Conservation (phyloP, 2,329 filamentous ascomycete genomes). For the Fusarium subglutinans region DNA sequence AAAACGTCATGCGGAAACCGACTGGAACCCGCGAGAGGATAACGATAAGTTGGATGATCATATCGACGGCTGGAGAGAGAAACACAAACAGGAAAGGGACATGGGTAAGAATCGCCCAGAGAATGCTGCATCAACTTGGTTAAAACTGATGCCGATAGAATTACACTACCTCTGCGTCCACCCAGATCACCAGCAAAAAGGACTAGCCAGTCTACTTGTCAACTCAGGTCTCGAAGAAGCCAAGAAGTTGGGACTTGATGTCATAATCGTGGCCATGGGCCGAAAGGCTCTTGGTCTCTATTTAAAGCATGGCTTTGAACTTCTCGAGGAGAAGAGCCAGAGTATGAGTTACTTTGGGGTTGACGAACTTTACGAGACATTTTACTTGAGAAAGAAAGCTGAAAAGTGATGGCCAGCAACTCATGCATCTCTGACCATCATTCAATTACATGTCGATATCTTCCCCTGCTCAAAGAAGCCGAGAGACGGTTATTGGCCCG, state of each 20-base stretch:
- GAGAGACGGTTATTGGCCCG: not conserved
- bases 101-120: constrained; percentile 1
- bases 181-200: constrained; percentile 32
- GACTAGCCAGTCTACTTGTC: constrained; percentile 36
- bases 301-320: constrained; percentile 30
- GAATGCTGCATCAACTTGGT: accelerated
- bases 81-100: constrained; percentile 10
- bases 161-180: constrained; percentile 38
- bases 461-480: not conserved
- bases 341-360: constrained; percentile 4
- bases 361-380: constrained; percentile 23
- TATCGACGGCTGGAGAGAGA: constrained; percentile 8
- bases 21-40: constrained; percentile 2
- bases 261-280: constrained; percentile 33
- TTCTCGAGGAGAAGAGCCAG: constrained; percentile 11
- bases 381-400: constrained; percentile 4
- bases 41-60: constrained; percentile 18
- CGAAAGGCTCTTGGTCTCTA: constrained; percentile 21
- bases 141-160: constrained; percentile 5
- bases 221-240: constrained; percentile 33
- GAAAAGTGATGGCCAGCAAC: not conserved
- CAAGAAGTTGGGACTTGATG: constrained; percentile 23
- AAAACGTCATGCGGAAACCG: not conserved
- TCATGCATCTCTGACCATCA: not conserved
- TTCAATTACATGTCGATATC: not conserved